Percentiles rank a stretch among this genome's conserved stretches.
These are phyloP conservation scores for Nothophaeocryptopus gaeumannii DNA, from an alignment of 2,329 filamentous ascomycete genomes.

Conservation along the genomic window DNA sequence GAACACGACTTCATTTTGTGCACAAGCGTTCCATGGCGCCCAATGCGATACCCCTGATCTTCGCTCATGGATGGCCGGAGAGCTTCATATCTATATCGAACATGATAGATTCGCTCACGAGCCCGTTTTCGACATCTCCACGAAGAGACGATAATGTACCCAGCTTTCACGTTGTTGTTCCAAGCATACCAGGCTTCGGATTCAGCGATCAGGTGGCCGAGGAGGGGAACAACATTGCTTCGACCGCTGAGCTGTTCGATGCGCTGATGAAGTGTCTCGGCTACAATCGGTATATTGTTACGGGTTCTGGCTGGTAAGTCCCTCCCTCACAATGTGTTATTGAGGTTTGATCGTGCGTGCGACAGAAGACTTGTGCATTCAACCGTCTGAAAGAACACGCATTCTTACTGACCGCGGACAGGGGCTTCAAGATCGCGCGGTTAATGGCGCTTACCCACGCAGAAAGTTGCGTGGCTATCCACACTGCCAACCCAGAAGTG, in stretches of 20 bases:
- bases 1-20: constrained; percentile 60
- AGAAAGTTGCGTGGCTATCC: constrained; percentile 56
- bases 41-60: constrained; percentile 60
- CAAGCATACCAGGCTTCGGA: constrained; percentile 63
- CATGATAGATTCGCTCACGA: constrained; percentile 54
- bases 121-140: constrained; percentile 48
- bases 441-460: constrained; percentile 49
- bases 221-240: constrained; percentile 49
- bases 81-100: constrained; percentile 60
- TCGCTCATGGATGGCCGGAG: constrained; percentile 64
- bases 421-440: constrained; percentile 44
- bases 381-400: not conserved
- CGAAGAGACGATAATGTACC: constrained; percentile 32
- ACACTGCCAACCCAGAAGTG: constrained; percentile 60
- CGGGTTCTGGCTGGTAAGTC: constrained; percentile 52
- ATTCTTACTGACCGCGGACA: constrained; percentile 18
- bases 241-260: constrained; percentile 57
- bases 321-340: too few species aligned
- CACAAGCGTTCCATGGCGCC: constrained; percentile 55
- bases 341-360: not conserved
- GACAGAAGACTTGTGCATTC: not conserved
- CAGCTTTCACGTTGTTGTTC: constrained; percentile 65
- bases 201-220: constrained; percentile 62
- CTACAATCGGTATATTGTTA: constrained; percentile 58
- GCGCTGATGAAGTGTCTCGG: constrained; percentile 59